These are phyloP conservation scores for Colletotrichum tofieldiae DNA, from an alignment of 2,329 filamentous ascomycete species.

Conservation along the genomic window DNA sequence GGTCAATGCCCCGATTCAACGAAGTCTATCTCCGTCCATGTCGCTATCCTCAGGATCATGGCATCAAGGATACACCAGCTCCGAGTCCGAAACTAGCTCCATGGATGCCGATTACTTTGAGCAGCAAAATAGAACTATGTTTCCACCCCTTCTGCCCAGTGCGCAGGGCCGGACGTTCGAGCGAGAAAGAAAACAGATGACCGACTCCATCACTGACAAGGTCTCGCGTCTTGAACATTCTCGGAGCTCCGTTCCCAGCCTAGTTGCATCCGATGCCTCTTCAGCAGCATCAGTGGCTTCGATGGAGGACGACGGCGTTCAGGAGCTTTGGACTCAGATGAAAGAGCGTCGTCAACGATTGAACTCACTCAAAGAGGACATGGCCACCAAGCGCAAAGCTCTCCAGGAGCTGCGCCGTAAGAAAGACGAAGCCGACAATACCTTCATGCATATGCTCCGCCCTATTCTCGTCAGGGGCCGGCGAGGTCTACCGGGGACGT, in stretches of 20 bases:
- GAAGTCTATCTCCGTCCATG: constrained; percentile 9
- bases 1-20: not conserved
- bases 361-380: constrained; percentile 50
- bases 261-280: constrained; percentile 29
- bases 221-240: constrained; percentile 52
- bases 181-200: constrained; percentile 36
- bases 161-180: constrained; percentile 13
- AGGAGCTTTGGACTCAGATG: constrained; percentile 54
- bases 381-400: constrained; percentile 52
- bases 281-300: constrained; percentile 25
- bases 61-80: constrained; percentile 17
- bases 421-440: constrained; percentile 57
- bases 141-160: constrained; percentile 42
- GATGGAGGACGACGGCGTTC: constrained; percentile 49
- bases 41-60: constrained; percentile 25
- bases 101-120: constrained; percentile 30
- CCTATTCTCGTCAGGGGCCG: constrained; percentile 53
- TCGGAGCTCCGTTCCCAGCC: constrained; percentile 43
- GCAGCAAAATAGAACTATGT: constrained; percentile 25
- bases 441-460: constrained; percentile 57
- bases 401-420: constrained; percentile 51
- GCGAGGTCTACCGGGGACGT: constrained; percentile 42
- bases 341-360: constrained; percentile 53
- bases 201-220: constrained; percentile 54
- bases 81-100: constrained; percentile 28